Conservation (phyloP, 225 moss, liverwort and hornwort genomes). For the Thuidium tamariscinum region DNA sequence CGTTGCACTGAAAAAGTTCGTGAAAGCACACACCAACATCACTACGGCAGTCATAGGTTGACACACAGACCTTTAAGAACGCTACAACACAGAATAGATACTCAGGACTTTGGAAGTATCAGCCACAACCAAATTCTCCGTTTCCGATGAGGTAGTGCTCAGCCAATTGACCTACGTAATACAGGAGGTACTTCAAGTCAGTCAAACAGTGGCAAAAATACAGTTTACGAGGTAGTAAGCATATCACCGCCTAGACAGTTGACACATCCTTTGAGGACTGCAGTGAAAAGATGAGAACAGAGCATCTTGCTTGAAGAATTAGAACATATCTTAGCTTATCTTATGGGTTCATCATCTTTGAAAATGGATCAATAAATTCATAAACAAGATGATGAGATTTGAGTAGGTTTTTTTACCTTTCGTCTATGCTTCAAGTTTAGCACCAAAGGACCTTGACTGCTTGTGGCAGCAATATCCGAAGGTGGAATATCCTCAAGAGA, state of each 20-base stretch:
- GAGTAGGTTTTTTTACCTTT: constrained; percentile 30
- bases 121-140: constrained; percentile 67
- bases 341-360: no score
- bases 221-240: neutral
- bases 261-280: neutral
- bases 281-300: neutral
- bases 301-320: neutral
- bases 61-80: neutral
- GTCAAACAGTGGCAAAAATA: neutral
- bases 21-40: neutral
- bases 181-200: neutral
- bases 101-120: constrained; percentile 80
- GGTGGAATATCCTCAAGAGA: constrained; percentile 3
- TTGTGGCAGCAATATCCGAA: neutral
- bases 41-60: neutral
- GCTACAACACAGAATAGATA: constrained; percentile 52
- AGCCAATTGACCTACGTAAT: constrained; percentile 68
- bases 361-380: neutral
- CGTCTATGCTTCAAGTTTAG: constrained; percentile 58
- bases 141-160: constrained; percentile 25
- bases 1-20: neutral
- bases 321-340: neutral
- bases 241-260: neutral
- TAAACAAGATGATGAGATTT: neutral
- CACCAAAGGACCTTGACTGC: constrained; percentile 25